Conservation (phyloP, 805 yeast species). For the Candida ipomoeae region DNA sequence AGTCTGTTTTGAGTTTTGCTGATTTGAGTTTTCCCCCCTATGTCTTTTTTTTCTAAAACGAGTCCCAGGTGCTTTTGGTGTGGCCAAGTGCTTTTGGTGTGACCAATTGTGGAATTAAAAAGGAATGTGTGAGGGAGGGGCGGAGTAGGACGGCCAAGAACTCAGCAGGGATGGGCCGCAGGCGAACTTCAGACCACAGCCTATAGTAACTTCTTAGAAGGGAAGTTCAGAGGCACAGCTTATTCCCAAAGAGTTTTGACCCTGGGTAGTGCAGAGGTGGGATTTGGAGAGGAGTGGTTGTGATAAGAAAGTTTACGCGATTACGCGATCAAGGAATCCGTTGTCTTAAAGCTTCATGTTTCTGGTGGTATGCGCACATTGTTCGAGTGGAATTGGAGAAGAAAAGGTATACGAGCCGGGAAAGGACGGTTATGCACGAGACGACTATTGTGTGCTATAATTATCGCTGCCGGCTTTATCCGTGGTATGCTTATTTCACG, state of each 20-base stretch:
- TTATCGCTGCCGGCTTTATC: not conserved
- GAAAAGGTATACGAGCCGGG: not conserved
- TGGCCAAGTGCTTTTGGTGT: not conserved
- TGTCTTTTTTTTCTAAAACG: not conserved
- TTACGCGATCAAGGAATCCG: not conserved
- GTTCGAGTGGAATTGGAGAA: not conserved
- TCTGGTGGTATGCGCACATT: not conserved
- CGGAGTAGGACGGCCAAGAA: not conserved
- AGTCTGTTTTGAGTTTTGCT: too few species aligned
- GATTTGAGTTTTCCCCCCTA: not conserved
- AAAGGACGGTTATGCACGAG: not conserved
- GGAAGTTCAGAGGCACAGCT: not conserved
- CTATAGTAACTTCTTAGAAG: not conserved
- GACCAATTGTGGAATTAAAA: not conserved
- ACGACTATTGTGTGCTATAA: not conserved
- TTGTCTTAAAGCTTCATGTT: not conserved
- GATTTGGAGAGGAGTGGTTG: not conserved
- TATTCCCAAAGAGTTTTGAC: not conserved
- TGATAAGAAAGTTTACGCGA: conserved; percentile 1
- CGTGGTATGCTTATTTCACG: not conserved
- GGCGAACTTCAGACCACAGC: not conserved
- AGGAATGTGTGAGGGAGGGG: not conserved
- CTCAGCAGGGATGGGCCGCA: not conserved
- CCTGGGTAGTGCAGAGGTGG: not conserved
- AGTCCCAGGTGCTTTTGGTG: not conserved